phyloP scores from a whole-genome alignment of 305 asterid species.

The Solanum hybrid region DNA sequence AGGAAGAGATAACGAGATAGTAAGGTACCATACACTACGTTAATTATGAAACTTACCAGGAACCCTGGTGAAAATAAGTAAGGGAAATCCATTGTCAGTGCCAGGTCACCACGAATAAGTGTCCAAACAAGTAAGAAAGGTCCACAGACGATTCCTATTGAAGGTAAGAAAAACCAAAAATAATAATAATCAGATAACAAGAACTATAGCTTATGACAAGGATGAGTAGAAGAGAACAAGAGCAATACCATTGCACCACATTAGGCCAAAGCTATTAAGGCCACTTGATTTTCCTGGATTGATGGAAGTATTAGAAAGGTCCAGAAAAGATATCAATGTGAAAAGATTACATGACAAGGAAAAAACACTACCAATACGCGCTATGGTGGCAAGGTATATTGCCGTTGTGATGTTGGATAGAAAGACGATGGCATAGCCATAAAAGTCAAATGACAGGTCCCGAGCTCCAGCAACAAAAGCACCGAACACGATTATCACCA shows the following conservation, averaged over 20 bases:
- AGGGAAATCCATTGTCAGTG: slow-evolving; percentile 50
- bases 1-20: background rate
- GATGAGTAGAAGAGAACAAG: slow-evolving; percentile 1
- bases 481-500: slow-evolving; percentile 59
- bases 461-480: slow-evolving; percentile 84
- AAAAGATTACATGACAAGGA: slow-evolving; percentile 14
- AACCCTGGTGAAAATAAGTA: slow-evolving; percentile 69
- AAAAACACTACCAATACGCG: slow-evolving; percentile 59
- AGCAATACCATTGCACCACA: slow-evolving; percentile 85
- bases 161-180: background rate
- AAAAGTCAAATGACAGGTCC: slow-evolving; percentile 66
- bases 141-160: slow-evolving; percentile 59
- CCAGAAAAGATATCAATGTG: slow-evolving; percentile 14
- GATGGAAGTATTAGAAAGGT: slow-evolving; percentile 17
- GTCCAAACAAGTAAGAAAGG: slow-evolving; percentile 72
- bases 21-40: background rate
- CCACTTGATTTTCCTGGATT: slow-evolving; percentile 74
- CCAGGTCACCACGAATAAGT: slow-evolving; percentile 57
- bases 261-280: slow-evolving; percentile 91
- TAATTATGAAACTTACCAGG: slow-evolving; percentile 43
- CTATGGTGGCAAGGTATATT: slow-evolving; percentile 69
- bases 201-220: background rate
- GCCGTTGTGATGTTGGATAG: slow-evolving; percentile 75
- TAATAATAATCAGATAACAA: background rate
- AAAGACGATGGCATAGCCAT: slow-evolving; percentile 67